Evolutionary conservation across 2,329 filamentous ascomycete genomes (phyloP).

Genomic region (Berkeleyomyces basicola): DNA sequence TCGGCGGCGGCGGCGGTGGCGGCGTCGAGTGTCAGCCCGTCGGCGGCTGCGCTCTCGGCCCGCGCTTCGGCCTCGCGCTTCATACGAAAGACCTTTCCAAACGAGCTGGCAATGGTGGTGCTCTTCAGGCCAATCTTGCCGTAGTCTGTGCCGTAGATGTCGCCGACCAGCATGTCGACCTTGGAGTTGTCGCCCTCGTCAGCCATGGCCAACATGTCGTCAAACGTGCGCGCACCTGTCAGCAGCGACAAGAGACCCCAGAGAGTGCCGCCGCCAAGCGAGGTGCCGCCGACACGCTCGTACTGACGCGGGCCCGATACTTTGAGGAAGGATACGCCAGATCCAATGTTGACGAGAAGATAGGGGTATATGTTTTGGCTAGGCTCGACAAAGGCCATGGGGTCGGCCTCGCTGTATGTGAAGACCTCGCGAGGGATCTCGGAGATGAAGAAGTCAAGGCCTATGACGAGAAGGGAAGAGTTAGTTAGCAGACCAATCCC

Average conservation of each 20-base stretch:
- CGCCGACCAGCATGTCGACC: conserved; percentile 92
- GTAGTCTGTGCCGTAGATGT: conserved; percentile 95
- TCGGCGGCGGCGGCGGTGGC: conserved; percentile 30
- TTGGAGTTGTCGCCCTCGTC: conserved; percentile 81
- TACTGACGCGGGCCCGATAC: conserved; percentile 78
- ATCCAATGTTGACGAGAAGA: conserved; percentile 93
- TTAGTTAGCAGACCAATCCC: conserved; percentile 12
- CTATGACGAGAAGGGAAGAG: conserved; percentile 26
- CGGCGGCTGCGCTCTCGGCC: conserved; percentile 58
- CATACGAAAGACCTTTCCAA: conserved; percentile 90
- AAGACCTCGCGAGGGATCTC: conserved; percentile 96
- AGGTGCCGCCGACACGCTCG: conserved; percentile 85
- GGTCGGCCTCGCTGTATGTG: conserved; percentile 79
- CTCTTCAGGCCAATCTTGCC: conserved; percentile 92
- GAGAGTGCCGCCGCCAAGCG: conserved; percentile 87
- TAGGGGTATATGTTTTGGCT: conserved; percentile 83
- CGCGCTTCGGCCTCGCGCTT: conserved; percentile 68
- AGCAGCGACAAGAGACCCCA: conserved; percentile 88
- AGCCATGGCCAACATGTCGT: conserved; percentile 89
- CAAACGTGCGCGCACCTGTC: conserved; percentile 88
- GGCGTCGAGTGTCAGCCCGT: conserved; percentile 64
- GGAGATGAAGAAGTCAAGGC: conserved; percentile 96
- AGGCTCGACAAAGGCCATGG: conserved; percentile 74
- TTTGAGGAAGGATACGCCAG: conserved; percentile 92
- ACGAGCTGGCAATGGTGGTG: conserved; percentile 87